Conservation (phyloP, 495 filamentous ascomycete species). For the Penicillium dipodomyicola region DNA sequence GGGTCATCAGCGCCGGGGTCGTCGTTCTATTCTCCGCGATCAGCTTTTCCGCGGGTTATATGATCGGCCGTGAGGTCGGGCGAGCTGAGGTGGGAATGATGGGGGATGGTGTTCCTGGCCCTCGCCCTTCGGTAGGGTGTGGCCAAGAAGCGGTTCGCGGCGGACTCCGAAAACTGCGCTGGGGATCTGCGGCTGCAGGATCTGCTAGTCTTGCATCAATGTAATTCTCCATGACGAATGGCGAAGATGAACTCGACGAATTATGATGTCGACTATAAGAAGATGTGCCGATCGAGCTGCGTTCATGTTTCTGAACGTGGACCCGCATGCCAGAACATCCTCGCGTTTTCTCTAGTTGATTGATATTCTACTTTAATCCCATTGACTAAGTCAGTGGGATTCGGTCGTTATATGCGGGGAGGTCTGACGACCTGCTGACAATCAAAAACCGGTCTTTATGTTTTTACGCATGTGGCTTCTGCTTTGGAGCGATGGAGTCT, state of each 20-base stretch:
- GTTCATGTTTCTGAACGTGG: neutral
- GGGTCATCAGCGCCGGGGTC: conserved; percentile 88
- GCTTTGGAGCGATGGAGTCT: conserved; percentile 6
- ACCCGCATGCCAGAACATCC: neutral
- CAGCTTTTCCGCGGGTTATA: conserved; percentile 91
- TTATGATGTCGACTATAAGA: conserved; percentile 5
- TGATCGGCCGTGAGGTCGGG: conserved; percentile 79
- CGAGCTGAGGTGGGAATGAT: conserved; percentile 56
- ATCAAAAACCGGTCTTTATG: conserved; percentile 2
- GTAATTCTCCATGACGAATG: neutral
- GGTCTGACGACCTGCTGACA: neutral
- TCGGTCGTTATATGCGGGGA: neutral
- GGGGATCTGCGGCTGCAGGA: conserved; percentile 40
- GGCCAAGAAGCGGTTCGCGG: conserved; percentile 46
- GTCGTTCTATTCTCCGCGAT: conserved; percentile 88
- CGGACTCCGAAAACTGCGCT: conserved; percentile 43
- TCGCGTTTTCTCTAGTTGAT: neutral
- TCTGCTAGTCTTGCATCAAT: conserved; percentile 38
- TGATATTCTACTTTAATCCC: neutral
- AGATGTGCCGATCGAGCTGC: neutral
- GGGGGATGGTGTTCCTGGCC: conserved; percentile 31
- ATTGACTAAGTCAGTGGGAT: neutral
- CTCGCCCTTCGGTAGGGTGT: conserved; percentile 38
- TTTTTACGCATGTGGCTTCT: neutral
- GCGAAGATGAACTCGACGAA: conserved; percentile 3